A percentile compares a stretch with the other conserved stretches of the same genome.
Evolutionary conservation across 176 grass and related monocot species (phyloP).

Genomic region (Cenchrus americanus): DNA sequence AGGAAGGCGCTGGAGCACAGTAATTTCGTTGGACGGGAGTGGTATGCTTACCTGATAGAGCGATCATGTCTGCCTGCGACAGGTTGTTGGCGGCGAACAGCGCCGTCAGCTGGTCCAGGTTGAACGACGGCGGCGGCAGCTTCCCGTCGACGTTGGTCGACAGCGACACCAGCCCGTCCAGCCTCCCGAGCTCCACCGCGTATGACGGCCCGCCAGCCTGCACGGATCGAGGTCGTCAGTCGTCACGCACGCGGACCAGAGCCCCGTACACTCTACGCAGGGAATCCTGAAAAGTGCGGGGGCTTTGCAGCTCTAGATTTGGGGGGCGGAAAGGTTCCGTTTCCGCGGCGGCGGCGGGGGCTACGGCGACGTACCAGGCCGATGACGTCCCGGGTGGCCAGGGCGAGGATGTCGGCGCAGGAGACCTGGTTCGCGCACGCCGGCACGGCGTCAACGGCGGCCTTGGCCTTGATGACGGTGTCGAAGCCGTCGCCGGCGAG

Average conservation of each 20-base stretch:
- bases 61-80: constrained; percentile 86
- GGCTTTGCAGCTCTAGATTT: neutral
- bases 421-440: constrained; percentile 79
- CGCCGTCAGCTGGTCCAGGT: constrained; percentile 70
- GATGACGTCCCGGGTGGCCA: constrained; percentile 84
- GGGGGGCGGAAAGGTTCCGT: neutral
- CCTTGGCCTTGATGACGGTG: constrained; percentile 88
- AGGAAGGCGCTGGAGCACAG: neutral
- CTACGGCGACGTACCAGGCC: constrained; percentile 49
- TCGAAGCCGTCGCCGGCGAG: constrained; percentile 97
- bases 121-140: constrained; percentile 69
- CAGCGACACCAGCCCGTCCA: constrained; percentile 87
- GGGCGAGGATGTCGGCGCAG: constrained; percentile 87
- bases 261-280: neutral
- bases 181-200: constrained; percentile 74
- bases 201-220: constrained; percentile 82
- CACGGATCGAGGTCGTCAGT: neutral
- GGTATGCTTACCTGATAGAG: constrained; percentile 69
- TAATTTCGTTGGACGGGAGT: neutral
- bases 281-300: constrained; percentile 6
- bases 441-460: constrained; percentile 73
- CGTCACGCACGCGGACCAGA: neutral
- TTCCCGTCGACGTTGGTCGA: constrained; percentile 65
- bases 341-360: neutral
- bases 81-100: constrained; percentile 81